phyloP scores from a whole-genome alignment of 1,284 basidiomycete species.

The Melampsora americana region DNA sequence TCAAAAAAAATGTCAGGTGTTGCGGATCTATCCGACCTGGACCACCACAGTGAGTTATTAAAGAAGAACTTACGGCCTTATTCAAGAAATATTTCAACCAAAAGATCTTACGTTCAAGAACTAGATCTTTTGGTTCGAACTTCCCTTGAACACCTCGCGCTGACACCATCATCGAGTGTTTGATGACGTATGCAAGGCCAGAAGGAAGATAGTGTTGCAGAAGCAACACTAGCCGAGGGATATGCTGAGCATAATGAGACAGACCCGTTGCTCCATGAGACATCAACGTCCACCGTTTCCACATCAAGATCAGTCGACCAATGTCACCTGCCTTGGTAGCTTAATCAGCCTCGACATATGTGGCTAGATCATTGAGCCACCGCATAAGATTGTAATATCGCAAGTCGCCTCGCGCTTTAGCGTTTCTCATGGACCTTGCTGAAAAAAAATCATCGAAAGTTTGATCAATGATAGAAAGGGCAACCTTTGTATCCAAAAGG shows the following conservation, averaged over 20 bases:
- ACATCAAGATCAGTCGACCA: neutral
- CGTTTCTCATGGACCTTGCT: neutral
- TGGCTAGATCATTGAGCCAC: constrained; percentile 10
- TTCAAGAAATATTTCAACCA: constrained; percentile 34
- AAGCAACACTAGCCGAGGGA: constrained; percentile 5
- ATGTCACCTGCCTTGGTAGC: constrained; percentile 12
- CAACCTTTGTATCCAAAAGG: neutral
- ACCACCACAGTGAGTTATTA: too few relatives aligned
- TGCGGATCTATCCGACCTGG: too few relatives aligned
- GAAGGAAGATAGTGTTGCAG: constrained; percentile 2
- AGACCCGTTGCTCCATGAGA: constrained; percentile 13
- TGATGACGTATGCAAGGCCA: neutral
- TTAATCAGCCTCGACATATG: constrained; percentile 1
- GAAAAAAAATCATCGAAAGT: neutral
- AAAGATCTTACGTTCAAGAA: constrained; percentile 13
- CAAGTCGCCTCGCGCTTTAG: neutral
- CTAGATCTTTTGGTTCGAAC: constrained; percentile 8
- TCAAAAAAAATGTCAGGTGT: too few relatives aligned
- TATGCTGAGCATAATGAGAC: constrained; percentile 17
- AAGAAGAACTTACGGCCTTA: too few relatives aligned
- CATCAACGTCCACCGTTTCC: constrained; percentile 22
- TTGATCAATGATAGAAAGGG: neutral
- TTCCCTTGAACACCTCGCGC: neutral
- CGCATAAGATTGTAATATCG: neutral
- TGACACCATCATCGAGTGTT: constrained; percentile 2